Base-by-base conservation (phyloP, 2,329 filamentous ascomycete species). In the Penicillium palitans region DNA sequence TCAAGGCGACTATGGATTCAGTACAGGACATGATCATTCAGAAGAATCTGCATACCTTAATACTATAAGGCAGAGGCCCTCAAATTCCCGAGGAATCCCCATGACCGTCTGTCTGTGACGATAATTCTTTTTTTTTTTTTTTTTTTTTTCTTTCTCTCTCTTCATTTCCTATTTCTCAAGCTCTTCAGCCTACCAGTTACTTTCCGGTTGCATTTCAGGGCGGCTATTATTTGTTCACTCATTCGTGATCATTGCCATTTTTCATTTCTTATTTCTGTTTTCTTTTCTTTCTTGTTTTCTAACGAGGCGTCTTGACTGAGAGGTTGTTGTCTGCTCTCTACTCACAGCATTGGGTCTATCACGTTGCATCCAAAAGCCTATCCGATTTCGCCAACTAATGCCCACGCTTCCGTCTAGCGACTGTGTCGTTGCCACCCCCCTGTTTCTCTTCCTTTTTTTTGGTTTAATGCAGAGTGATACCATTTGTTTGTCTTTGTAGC, bases 21-120 rank as follows among this genome's bases (percentile, higher is more conserved):
- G 90, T 93, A 55, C 90, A 93, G 76, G 90, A 93, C 74, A 93
- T 91, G 87, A 90, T 92, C 68, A 91, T 92, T 69, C 89, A 92
- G 76, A 88, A 88, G 72, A 92, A 92, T 73, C 81, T 93, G 56
- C 90, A 91, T 77, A 88, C 89, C 76, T 80, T 92, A 69, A 90
- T 93, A 70, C 79, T 90, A 76, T 90, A 69, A 69, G 66, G 57
- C 47, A 58, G 57, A 45, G 47, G 47, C 39, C 44, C 58, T 62
- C 44, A 42, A 60, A 48, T 48, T 42, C 48, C 57, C 47, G 58
- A 62, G 57, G 60, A 58, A 57, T 60, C 59, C 55, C 61, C 51
- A 66, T 64, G 61, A 66, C 61, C 59, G 57, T 59, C 61, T 61
- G 42, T 55, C 55, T 60, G 45, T 51, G 57, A 66, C 62, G 60